Percentiles rank a stretch among this genome's conserved stretches.
Conservation (phyloP, 805 yeast genomes). For the Cyberlindnera euphorbiiphila region DNA sequence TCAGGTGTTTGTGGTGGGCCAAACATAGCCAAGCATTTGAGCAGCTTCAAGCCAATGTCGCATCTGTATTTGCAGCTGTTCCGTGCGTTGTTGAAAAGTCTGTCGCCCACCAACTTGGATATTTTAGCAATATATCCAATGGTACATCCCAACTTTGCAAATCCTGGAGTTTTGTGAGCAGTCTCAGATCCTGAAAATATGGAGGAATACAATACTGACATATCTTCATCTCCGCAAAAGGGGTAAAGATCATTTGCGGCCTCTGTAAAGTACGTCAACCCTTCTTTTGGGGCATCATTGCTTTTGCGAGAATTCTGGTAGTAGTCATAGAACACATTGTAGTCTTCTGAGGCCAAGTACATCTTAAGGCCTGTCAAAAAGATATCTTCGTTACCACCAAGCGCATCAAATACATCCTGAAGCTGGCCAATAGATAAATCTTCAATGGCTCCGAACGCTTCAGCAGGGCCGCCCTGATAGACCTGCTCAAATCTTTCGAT, state of each 20-base stretch:
- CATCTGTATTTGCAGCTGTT: not conserved
- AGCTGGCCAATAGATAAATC: constrained; percentile 7
- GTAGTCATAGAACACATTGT: constrained; percentile 2
- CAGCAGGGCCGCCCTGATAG: not conserved
- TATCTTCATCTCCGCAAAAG: not conserved
- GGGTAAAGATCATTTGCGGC: not conserved
- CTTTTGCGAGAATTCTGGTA: not conserved
- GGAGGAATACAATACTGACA: not conserved
- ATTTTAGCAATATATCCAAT: not conserved
- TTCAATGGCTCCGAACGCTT: constrained; percentile 4
- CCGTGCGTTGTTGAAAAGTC: not conserved
- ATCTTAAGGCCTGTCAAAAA: constrained; percentile 5
- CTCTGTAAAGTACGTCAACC: not conserved
- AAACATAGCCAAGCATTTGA: no score
- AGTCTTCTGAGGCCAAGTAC: not conserved
- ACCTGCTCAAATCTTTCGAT: constrained; percentile 1
- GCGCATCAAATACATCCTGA: constrained; percentile 8
- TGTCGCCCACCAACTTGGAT: not conserved
- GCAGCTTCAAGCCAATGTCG: no score
- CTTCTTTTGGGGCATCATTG: not conserved
- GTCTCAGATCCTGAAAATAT: not conserved
- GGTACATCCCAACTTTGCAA: constrained; percentile 1
- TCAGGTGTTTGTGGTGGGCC: no score
- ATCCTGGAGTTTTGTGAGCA: not conserved
- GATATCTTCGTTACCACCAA: constrained; percentile 1